Percentiles rank a stretch among this genome's conserved stretches.
These are phyloP conservation scores for Calocybe indica DNA, from an alignment of 768 basidiomycete genomes.

Conservation along the genomic window DNA sequence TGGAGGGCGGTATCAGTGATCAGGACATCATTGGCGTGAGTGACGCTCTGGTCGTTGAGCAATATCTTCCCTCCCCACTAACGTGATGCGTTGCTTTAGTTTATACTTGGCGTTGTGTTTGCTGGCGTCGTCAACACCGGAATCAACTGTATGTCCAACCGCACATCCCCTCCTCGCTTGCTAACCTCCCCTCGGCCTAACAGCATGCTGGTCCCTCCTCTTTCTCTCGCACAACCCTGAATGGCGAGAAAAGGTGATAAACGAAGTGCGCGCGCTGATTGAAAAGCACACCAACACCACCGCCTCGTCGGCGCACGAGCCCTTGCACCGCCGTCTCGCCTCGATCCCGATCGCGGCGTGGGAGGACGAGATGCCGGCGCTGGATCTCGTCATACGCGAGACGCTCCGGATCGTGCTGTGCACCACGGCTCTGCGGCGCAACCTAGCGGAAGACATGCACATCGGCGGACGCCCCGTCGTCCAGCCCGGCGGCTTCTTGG, in stretches of 20 bases:
- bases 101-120: conserved; percentile 2
- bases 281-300: background rate
- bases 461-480: background rate
- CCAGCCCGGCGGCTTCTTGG: conserved; percentile 21
- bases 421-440: conserved; percentile 6
- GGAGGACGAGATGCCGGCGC: conserved; percentile 6
- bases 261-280: background rate
- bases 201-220: conserved; percentile 2
- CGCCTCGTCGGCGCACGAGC: background rate
- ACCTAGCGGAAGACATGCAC: conserved; percentile 1
- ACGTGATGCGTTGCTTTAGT: background rate
- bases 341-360: conserved; percentile 8
- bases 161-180: background rate
- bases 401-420: conserved; percentile 5
- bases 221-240: background rate
- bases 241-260: background rate
- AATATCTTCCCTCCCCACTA: no score
- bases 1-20: conserved; percentile 20
- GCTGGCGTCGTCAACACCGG: conserved; percentile 4
- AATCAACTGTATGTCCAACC: background rate
- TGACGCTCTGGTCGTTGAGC: no score
- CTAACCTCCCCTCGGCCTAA: background rate
- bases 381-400: conserved; percentile 5
- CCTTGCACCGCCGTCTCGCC: conserved; percentile 3
- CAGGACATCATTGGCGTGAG: conserved; percentile 8